These are phyloP conservation scores for Gossypium arboreum DNA, from an alignment of 345 rosid genomes.

Conservation along the genomic window DNA sequence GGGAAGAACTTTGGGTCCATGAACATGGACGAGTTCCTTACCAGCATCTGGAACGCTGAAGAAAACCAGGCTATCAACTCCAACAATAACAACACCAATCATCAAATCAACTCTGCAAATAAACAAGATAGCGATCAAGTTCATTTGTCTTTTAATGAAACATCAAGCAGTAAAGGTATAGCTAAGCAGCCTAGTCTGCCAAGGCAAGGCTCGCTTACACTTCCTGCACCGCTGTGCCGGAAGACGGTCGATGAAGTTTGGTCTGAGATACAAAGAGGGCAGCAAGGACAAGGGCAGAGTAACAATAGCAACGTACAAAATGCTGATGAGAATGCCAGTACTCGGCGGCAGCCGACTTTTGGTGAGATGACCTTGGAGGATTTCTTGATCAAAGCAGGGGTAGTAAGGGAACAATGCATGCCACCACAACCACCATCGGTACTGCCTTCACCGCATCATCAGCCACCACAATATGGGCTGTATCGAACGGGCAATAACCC, in stretches of 20 bases:
- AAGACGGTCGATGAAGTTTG: constrained; percentile 97
- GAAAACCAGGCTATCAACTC: constrained; percentile 52
- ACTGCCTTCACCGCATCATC: constrained; percentile 33
- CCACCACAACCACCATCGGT: constrained; percentile 15
- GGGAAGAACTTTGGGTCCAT: constrained; percentile 90
- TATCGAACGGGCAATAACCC: constrained; percentile 35
- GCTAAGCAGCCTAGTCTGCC: constrained; percentile 53
- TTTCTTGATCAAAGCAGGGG: constrained; percentile 83
- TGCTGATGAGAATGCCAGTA: constrained; percentile 24
- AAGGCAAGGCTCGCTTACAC: constrained; percentile 56
- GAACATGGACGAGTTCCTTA: constrained; percentile 96
- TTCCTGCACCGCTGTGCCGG: constrained; percentile 59
- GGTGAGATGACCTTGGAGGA: constrained; percentile 94
- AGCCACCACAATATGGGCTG: constrained; percentile 34
- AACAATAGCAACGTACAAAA: constrained; percentile 22
- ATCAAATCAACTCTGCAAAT: neutral
- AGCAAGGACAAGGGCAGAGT: constrained; percentile 20
- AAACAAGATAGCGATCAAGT: neutral
- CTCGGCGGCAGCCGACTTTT: constrained; percentile 61
- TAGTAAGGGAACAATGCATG: constrained; percentile 48
- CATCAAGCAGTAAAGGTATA: constrained; percentile 6
- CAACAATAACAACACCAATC: constrained; percentile 6
- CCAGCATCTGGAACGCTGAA: constrained; percentile 84
- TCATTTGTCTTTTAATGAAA: constrained; percentile 9
- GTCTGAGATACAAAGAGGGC: constrained; percentile 67